These are phyloP conservation scores for Backusella westeae DNA, from an alignment of 192 early-diverging fungal genomes.

Conservation along the genomic window DNA sequence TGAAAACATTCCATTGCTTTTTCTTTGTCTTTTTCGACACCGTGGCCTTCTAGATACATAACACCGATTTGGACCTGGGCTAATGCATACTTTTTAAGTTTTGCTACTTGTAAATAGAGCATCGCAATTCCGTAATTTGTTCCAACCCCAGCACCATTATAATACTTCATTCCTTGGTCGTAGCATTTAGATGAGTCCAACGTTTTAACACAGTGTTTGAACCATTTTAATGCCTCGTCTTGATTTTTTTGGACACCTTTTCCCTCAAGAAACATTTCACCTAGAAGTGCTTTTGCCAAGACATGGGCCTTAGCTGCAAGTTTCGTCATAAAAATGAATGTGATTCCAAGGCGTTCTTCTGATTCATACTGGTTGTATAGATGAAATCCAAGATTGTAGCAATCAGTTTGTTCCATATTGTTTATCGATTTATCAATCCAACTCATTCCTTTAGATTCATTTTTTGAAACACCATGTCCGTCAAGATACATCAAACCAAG, in stretches of 20 bases:
- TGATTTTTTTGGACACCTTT: too few relatives aligned
- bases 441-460: neutral
- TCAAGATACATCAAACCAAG: neutral
- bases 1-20: neutral
- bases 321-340: too few relatives aligned
- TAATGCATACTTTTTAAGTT: neutral
- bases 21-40: neutral
- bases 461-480: neutral
- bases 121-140: neutral
- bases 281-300: too few relatives aligned
- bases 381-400: too few relatives aligned
- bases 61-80: neutral
- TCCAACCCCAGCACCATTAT: too few relatives aligned
- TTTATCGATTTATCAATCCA: neutral
- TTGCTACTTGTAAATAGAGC: neutral
- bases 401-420: too few relatives aligned
- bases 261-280: too few relatives aligned
- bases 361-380: too few relatives aligned
- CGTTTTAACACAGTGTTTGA: too few relatives aligned
- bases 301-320: too few relatives aligned
- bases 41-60: neutral
- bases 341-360: too few relatives aligned
- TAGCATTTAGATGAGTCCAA: neutral
- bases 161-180: neutral
- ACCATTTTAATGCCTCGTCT: too few relatives aligned